A percentile compares a stretch with the other conserved stretches of the same genome.
Conservation (phyloP, 2,329 filamentous ascomycete species). For the Colletotrichum eremochloae region DNA sequence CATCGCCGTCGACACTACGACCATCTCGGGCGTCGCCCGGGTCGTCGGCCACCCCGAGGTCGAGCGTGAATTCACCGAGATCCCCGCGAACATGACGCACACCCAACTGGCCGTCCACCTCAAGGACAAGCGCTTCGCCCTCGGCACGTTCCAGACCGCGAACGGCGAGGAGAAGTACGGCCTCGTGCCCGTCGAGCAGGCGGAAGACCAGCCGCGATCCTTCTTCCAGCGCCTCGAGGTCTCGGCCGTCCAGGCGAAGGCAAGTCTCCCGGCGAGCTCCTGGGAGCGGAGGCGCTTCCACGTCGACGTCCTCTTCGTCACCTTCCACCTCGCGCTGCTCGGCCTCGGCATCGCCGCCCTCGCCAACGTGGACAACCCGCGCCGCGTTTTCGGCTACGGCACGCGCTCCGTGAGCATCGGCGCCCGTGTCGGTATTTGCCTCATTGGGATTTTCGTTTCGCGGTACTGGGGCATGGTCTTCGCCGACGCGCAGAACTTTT, state of each 20-base stretch:
- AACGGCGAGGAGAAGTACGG: background rate
- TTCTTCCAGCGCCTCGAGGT: background rate
- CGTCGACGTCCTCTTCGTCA: slow-evolving; percentile 41
- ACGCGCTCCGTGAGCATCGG: slow-evolving; percentile 33
- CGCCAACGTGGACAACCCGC: slow-evolving; percentile 42
- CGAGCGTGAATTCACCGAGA: background rate
- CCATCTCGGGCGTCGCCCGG: background rate
- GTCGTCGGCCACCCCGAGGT: background rate
- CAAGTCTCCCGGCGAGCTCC: background rate
- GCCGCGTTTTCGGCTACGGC: slow-evolving; percentile 41
- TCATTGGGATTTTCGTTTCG: slow-evolving; percentile 43
- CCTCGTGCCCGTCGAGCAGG: background rate
- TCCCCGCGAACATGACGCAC: background rate
- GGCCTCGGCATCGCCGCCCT: slow-evolving; percentile 44
- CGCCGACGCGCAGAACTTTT: slow-evolving; percentile 45
- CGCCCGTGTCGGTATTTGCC: slow-evolving; percentile 43
- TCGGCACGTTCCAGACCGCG: background rate
- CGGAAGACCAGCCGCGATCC: background rate
- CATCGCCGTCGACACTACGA: background rate
- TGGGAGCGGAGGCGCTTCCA: slow-evolving; percentile 31
- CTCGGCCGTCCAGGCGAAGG: background rate
- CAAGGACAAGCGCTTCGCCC: background rate
- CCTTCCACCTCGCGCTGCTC: slow-evolving; percentile 44
- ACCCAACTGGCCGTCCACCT: background rate
- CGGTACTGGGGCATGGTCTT: slow-evolving; percentile 44